Percentiles rank a stretch among this genome's conserved stretches.
Evolutionary conservation across 805 yeast genomes (phyloP).

Genomic region (Lachancea fermentati): DNA sequence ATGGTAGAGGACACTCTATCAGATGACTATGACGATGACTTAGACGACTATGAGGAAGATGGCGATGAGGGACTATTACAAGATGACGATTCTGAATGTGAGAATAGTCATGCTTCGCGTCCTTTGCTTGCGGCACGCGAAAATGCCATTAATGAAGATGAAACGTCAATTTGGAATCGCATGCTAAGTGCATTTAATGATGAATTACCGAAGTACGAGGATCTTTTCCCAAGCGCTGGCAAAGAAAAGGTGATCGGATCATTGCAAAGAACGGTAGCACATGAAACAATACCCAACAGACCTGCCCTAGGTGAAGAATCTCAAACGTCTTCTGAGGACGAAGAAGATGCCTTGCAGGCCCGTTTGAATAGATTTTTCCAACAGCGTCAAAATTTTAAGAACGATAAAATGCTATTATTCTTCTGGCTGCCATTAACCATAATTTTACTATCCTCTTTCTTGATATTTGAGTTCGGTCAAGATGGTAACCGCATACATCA

Average conservation of each 20-base stretch:
- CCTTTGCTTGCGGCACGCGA: no score
- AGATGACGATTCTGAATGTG: conserved; percentile 14
- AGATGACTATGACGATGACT: conserved; percentile 27
- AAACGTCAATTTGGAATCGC: conserved; percentile 35
- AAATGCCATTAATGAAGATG: conserved; percentile 5
- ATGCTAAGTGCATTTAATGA: conserved; percentile 37
- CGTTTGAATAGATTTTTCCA: conserved; percentile 36
- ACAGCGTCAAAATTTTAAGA: conserved; percentile 43
- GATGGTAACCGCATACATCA: conserved; percentile 30
- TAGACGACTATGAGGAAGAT: conserved; percentile 26
- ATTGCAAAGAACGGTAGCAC: background rate
- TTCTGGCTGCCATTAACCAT: conserved; percentile 85
- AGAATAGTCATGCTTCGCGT: no score
- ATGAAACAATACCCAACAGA: background rate
- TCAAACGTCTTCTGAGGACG: conserved; percentile 30
- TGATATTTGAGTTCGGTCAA: conserved; percentile 34
- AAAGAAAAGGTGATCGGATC: conserved; percentile 2
- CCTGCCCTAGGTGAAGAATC: conserved; percentile 14
- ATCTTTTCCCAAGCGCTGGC: conserved; percentile 57
- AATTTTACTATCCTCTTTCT: conserved; percentile 45
- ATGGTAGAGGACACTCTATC: conserved; percentile 29
- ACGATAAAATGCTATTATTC: conserved; percentile 79
- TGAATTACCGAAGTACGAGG: conserved; percentile 67
- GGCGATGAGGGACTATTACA: conserved; percentile 19
- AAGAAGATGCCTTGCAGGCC: conserved; percentile 32